Evolutionary conservation across 2,329 filamentous ascomycete species (phyloP), one percentile per base, ranked within the genome.

Genomic region (Trichophyton verrucosum): DNA sequence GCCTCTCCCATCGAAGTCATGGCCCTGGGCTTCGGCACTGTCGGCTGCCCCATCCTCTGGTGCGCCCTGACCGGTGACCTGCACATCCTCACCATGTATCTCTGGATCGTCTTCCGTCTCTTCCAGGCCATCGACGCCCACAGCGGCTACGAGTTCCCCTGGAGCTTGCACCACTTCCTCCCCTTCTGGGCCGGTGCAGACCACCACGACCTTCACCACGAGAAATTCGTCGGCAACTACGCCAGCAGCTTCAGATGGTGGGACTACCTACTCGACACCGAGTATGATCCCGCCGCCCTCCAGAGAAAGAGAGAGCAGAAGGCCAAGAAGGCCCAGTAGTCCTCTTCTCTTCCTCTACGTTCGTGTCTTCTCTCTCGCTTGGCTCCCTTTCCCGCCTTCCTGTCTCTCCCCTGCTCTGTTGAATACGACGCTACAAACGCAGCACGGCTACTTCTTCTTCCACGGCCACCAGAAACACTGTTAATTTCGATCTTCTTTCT

Each of bases 221-320:
- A 99, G 80, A 90, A 91, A 73, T 99, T 99, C 78, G 91, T 99
- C 65, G 94, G 94, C 69, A 99, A 99, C 81, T 99, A 97, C 74
- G 81, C 92, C 58, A 96, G 91, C 72, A 95, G 89, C 80, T 99
- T 99, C 85, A 84, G 92, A 75, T 99, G 94, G 94, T 99, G 94
- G 94, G 94, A 99, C 78, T 95, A 88, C 74, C 74, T 86, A 68
- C 82, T 97, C 67, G 91, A 96, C 76, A 99, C 94, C 64, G 92
- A 99, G 81, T 89, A 89, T 65, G 90, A 89, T 59, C 84, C 89
- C 42, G 92, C 95, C 75, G 89, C 92, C 46, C 82, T 87, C 68
- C 91, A 91, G 85, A 83, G 81, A 72, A 86, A 91, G 71, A 83
- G 91, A 63, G 90, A 94, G 75, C 71, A 72, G 60, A 75, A 73